Evolutionary conservation across 805 yeast genomes (phyloP).

Genomic region (Lipomyces yamadae): DNA sequence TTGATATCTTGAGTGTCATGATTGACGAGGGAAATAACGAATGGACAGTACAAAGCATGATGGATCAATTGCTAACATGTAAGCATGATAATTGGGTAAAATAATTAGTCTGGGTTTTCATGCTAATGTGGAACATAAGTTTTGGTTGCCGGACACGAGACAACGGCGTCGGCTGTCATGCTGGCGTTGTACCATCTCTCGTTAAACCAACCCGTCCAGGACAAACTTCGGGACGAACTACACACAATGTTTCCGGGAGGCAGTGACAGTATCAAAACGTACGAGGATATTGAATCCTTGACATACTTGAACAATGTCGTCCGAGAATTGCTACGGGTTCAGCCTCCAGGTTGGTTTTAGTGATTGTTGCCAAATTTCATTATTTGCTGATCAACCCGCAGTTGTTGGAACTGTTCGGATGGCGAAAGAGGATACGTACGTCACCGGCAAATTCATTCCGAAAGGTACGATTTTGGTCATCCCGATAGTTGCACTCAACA

Average conservation of each 20-base stretch:
- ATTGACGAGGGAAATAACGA: slow-evolving; percentile 24
- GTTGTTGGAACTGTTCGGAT: slow-evolving; percentile 25
- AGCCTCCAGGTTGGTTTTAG: slow-evolving; percentile 19
- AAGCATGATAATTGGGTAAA: not conserved
- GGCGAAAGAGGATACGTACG: slow-evolving; percentile 20
- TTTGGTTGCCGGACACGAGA: slow-evolving; percentile 36
- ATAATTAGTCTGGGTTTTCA: not conserved
- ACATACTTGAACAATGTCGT: slow-evolving; percentile 23
- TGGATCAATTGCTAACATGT: slow-evolving; percentile 30
- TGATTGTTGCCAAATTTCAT: not conserved
- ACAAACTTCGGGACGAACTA: slow-evolving; percentile 26
- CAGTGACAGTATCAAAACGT: slow-evolving; percentile 9
- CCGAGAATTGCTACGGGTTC: slow-evolving; percentile 28
- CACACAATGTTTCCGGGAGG: slow-evolving; percentile 26
- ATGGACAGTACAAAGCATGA: slow-evolving; percentile 25
- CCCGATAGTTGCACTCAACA: slow-evolving; percentile 18
- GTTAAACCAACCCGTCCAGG: slow-evolving; percentile 25
- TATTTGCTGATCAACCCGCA: slow-evolving; percentile 21
- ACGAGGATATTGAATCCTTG: slow-evolving; percentile 29
- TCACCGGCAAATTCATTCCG: slow-evolving; percentile 24
- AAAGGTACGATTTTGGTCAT: slow-evolving; percentile 26
- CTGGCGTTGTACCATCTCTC: slow-evolving; percentile 20
- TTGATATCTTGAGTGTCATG: slow-evolving; percentile 31
- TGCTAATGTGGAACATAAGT: slow-evolving; percentile 12
- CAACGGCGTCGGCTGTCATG: slow-evolving; percentile 28